Base-by-base conservation (phyloP, 352 stramenopile species). In the Halophytophthora batemanensis region DNA sequence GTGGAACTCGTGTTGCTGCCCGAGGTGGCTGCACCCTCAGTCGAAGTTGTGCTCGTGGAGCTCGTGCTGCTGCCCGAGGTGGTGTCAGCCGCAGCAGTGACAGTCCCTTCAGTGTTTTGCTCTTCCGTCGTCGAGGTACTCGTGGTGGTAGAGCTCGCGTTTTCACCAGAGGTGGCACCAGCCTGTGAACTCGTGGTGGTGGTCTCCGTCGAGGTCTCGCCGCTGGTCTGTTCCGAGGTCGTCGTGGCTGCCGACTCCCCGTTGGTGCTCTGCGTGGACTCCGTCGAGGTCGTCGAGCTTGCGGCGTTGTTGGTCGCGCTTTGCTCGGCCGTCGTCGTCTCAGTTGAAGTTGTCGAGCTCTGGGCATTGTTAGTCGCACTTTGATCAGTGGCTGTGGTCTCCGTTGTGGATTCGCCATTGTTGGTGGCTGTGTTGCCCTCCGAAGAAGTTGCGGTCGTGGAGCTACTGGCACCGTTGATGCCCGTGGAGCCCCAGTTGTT, bases 91-190 rank as follows among this genome's bases (percentile, higher is more conserved):
- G 23, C 19, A 19, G 42, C 45, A 8, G 21, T 25, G 21, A 28
- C 42, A 23, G 34, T 39, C 48, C 23, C 21, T 6, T 12, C 15
- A 2, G 51, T 41, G 8, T 6, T 25, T 8, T 48, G 18, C 14
- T 38, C 59, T 35, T 45, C 61, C 2, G 28, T 62, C 3, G 40
- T 44, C 19, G 53, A 53, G 17, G 33, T 43, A 4, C n/a, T 56
- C 14, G 34, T 53, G 17, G 15, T 50, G 18, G 37, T 46, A 33
- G 56, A 50, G 15, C 38, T 45, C 19, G 45, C 31, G 18, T 29
- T 47, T 39, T 40, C 44, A 13, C 19, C 36, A 40, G 42, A 45
- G 21, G 48, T 54, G 7, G 42, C 19, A 14, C 15, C 19, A 47
- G 23, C n/a, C 25, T 13, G 39, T n/a, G 45, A 28, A 1, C 33